Evolutionary conservation across 805 yeast genomes (phyloP), one percentile per base, ranked within the genome.

Genomic region (Starmerella vaccinii): DNA sequence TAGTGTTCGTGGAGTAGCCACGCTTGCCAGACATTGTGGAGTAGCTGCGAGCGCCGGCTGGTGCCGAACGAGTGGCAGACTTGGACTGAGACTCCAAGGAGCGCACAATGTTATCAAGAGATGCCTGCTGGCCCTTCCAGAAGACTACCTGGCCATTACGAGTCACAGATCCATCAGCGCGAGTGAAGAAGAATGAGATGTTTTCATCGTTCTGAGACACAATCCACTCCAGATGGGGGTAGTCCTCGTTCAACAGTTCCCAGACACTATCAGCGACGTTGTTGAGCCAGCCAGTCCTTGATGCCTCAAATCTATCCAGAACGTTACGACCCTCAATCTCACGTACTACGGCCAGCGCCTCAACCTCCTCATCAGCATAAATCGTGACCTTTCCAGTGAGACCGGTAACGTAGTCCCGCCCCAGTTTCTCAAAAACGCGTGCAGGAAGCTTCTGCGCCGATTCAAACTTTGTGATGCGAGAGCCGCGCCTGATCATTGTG

Each of bases 401-500:
- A 39, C 75, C 72, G 66, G 81, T 79, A 65, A 90, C 74, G 67
- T 89, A 89, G 64, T 87, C 95, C 67, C 87, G 77, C 61, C 76
- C 75, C 54, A 92, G 74, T 19, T 88, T 92, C 45, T 75, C 65
- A 69, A 95, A 78, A 59, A 92, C 76, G 49, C 79, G 70, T 63
- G 85, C 95, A 43, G 64, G 61, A 24, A 71, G 58, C 41, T 46
- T 39, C 34, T 72, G 68, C 49, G 88, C 70, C 21, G 83, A 76
- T 61, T 78, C 76, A 65, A 87, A 80, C 32, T 65, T 54, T 51
- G 82, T 67, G 58, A 92, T 75, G 70, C 86, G 87, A 72, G 90
- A 86, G 56, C 99, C 99, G 69, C 98, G 81, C 76, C 98, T 84
- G 62, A 92, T 88, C 72, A 92, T 76, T 42, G 99, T 92, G 65